Evolutionary conservation across 2,329 filamentous ascomycete species (phyloP).

Genomic region (Ophiosphaerella narmari): DNA sequence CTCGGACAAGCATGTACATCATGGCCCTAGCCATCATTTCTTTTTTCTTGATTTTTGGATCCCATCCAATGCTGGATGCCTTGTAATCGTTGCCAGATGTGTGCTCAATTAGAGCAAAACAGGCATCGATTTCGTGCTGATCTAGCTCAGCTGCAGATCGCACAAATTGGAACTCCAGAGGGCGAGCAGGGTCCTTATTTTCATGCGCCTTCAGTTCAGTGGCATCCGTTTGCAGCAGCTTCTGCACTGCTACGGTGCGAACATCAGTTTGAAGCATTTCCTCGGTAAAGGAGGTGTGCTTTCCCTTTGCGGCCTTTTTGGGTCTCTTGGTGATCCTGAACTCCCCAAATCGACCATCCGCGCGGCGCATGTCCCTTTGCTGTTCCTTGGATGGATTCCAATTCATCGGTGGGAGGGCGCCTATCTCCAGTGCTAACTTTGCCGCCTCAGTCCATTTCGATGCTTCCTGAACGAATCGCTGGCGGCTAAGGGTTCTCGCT

Average conservation of each 20-base stretch:
- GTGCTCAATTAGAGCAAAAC: constrained; percentile 61
- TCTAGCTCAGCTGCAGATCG: constrained; percentile 38
- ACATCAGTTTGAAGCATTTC: no score
- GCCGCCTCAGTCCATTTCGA: no score
- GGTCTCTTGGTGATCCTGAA: neutral
- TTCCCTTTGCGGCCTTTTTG: neutral
- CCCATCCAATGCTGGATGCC: constrained; percentile 66
- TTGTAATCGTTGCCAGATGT: constrained; percentile 71
- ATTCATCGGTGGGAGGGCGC: no score
- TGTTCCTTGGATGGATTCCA: no score
- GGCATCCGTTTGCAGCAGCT: constrained; percentile 9
- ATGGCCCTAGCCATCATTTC: constrained; percentile 73
- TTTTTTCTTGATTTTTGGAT: constrained; percentile 60
- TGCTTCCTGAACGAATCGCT: no score
- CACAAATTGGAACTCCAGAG: constrained; percentile 26
- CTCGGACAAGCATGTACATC: constrained; percentile 65
- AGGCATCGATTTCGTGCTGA: constrained; percentile 51
- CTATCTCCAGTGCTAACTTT: no score
- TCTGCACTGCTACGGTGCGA: neutral
- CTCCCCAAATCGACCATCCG: no score
- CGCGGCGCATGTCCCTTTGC: no score
- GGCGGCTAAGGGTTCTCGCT: neutral
- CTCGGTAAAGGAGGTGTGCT: neutral
- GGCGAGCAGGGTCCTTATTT: neutral
- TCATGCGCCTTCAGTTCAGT: constrained; percentile 3